Evolutionary conservation across 208 protist genomes (phyloP).

Genomic region (Kentomonas sorsogonicus): DNA sequence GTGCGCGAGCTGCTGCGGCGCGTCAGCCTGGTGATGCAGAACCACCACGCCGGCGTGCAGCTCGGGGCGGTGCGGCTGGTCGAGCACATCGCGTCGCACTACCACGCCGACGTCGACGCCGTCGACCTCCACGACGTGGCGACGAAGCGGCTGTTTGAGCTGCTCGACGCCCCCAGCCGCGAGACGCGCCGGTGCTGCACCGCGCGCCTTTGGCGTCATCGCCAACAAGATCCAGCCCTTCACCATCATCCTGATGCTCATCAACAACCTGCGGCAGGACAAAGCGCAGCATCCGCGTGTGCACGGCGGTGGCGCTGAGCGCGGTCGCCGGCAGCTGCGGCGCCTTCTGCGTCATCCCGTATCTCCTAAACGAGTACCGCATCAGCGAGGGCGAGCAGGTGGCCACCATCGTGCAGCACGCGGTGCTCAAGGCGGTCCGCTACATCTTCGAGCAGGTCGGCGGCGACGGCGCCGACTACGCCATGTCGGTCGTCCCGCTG

Average conservation of each 20-base stretch:
- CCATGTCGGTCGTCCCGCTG: conserved; percentile 96
- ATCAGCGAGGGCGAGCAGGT: conserved; percentile 97
- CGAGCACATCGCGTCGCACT: conserved; percentile 93
- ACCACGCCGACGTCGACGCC: conserved; percentile 71
- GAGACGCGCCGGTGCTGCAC: conserved; percentile 93
- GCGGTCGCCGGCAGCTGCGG: conserved; percentile 98
- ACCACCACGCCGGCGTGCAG: conserved; percentile 97
- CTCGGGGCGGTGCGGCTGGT: conserved; percentile 98
- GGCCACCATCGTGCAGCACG: conserved; percentile 94
- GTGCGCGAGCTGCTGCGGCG: conserved; percentile 96
- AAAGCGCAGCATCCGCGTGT: conserved; percentile 99
- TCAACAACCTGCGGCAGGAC: conserved; percentile 99
- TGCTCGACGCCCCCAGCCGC: conserved; percentile 98
- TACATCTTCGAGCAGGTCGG: conserved; percentile 99
- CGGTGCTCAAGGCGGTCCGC: conserved; percentile 97
- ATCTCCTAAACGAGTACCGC: conserved; percentile 99
- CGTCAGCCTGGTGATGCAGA: conserved; percentile 98
- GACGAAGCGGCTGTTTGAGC: conserved; percentile 98
- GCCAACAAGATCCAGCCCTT: conserved; percentile 98
- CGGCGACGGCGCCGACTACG: conserved; percentile 97
- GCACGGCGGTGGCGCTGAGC: conserved; percentile 99
- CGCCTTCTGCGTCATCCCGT: conserved; percentile 98
- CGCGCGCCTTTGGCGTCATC: conserved; percentile 99
- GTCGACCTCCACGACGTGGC: conserved; percentile 96
- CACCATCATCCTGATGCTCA: conserved; percentile 97